Evolutionary conservation across 2,329 filamentous ascomycete species (phyloP), one percentile per base, ranked within the genome.

Genomic region (Phaeosphaeria sp.): DNA sequence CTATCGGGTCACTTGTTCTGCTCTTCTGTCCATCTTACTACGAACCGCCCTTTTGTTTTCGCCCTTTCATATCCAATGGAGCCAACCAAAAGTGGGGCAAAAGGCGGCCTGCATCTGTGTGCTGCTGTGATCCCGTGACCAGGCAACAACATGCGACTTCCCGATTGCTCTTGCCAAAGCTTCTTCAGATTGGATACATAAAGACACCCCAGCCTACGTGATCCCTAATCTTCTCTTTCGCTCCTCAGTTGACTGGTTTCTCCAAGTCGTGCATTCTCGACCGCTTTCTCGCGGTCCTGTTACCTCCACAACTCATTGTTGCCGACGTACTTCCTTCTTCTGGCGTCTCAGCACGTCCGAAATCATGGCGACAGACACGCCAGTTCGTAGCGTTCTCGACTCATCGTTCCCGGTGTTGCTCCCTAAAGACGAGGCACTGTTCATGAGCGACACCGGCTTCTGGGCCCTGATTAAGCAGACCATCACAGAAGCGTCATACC

Each of bases 351-450:
- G 25, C 6, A 30, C 5, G 15, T 21, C 30, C 9, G 20, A 39
- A 46, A 53, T 7, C 22, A 59, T 61, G 61, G 51, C 56, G n/a
- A 45, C 48, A 45, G 49, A 53, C 8, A 33, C 2, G 6, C 48
- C 24, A 6, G 52, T 51, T 22, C 66, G 68, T 45, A 65, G 67
- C 1, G 50, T 66, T 17, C 53, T 72, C 11, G 53, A 66, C 44
- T 69, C 67, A 0, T 64, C 61, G 0, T 69, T 71, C 47, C 68
- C 69, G 3, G 68, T 72, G 3, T 44, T 65, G 21, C 60, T 72
- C 1, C 69, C 69, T 2, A 44, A 59, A 8, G 60, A 67, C 30
- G 40, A 51, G 6, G 43, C 65, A 0, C 48, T 71, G 5, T 64
- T 66, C 56, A 55, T 72, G 46, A 39, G 64, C 18, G 65, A 70